Percentiles rank a stretch among this genome's conserved stretches.
Evolutionary conservation across 1,139 yeast species (phyloP).

Genomic region (Nakaseomyces delphensis): DNA sequence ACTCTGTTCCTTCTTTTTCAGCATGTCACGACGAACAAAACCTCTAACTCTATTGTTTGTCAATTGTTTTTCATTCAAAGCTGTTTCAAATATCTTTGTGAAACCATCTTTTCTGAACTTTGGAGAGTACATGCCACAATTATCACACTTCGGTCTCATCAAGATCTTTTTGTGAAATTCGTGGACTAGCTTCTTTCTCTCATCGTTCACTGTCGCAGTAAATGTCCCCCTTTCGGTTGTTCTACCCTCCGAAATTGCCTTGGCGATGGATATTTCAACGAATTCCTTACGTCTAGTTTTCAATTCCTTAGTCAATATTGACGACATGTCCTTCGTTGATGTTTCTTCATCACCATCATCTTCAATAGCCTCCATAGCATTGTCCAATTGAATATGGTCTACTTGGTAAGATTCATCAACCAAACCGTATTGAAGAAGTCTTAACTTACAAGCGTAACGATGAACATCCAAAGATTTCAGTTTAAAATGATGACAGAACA

Average conservation of each 20-base stretch:
- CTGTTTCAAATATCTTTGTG: constrained; percentile 82
- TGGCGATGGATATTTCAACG: constrained; percentile 60
- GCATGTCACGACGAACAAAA: constrained; percentile 61
- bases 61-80: constrained; percentile 71
- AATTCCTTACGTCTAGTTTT: constrained; percentile 55
- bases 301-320: constrained; percentile 36
- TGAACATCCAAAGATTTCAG: constrained; percentile 63
- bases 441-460: constrained; percentile 66
- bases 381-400: constrained; percentile 46
- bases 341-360: constrained; percentile 30
- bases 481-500: constrained; percentile 82
- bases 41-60: constrained; percentile 80
- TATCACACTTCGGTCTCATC: constrained; percentile 80
- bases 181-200: constrained; percentile 67
- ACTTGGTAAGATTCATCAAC: constrained; percentile 67
- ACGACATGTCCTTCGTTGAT: constrained; percentile 34
- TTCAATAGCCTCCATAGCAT: constrained; percentile 33
- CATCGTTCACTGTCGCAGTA: constrained; percentile 81
- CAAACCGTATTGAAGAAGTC: constrained; percentile 80
- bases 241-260: constrained; percentile 73
- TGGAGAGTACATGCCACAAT: constrained; percentile 94
- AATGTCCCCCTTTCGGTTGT: constrained; percentile 57
- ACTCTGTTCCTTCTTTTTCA: constrained; percentile 35
- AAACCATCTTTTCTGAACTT: constrained; percentile 91
- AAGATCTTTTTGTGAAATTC: constrained; percentile 67